Conservation (phyloP, 306 rosid genomes). For the Fragaria ananassa region DNA sequence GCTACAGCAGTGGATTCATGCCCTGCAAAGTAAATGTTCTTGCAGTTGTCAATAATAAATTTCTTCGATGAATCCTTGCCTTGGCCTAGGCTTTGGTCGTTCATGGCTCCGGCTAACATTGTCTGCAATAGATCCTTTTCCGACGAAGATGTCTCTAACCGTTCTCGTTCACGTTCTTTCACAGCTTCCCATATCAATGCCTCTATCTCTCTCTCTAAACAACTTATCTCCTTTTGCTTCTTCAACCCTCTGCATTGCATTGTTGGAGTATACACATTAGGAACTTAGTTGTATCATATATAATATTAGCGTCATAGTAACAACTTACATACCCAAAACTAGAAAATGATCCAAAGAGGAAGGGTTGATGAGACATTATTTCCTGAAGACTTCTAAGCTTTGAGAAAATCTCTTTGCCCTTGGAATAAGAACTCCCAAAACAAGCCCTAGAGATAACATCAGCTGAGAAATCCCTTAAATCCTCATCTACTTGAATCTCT, state of each 20-base stretch:
- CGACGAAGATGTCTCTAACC: constrained; percentile 20
- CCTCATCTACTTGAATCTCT: constrained; percentile 66
- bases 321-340: constrained; percentile 42
- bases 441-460: constrained; percentile 91
- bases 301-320: not conserved
- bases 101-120: constrained; percentile 53
- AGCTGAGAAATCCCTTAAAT: constrained; percentile 63
- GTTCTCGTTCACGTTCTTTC: constrained; percentile 60
- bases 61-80: constrained; percentile 51
- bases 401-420: constrained; percentile 68
- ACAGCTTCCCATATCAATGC: constrained; percentile 73
- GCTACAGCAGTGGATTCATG: constrained; percentile 84
- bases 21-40: constrained; percentile 90
- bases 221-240: constrained; percentile 40
- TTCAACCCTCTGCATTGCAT: constrained; percentile 20
- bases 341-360: constrained; percentile 50
- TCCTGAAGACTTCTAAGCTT: constrained; percentile 74
- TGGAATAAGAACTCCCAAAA: constrained; percentile 74
- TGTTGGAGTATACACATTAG: not conserved
- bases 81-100: constrained; percentile 44
- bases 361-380: constrained; percentile 46
- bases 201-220: constrained; percentile 69
- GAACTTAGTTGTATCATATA: not conserved
- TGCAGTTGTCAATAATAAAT: constrained; percentile 89
- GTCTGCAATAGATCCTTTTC: constrained; percentile 77